Conservation (phyloP, 306 rosid genomes). For the Luffa acutangula region DNA sequence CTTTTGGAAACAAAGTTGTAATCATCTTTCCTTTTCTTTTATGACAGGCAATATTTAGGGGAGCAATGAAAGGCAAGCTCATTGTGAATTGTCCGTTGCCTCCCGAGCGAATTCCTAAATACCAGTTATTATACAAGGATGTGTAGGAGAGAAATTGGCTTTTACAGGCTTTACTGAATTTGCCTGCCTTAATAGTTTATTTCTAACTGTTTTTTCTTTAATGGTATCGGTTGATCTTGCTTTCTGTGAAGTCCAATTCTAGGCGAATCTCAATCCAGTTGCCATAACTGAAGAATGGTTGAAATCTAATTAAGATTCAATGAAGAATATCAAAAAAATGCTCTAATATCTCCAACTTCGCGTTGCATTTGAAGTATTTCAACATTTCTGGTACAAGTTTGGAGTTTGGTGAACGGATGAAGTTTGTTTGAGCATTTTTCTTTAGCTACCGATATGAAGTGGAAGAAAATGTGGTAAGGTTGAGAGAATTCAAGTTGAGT, state of each 20-base stretch:
- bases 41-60: slow-evolving; percentile 64
- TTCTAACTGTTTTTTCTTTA: background rate
- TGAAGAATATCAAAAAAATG: background rate
- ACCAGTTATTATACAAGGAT: slow-evolving; percentile 62
- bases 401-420: background rate
- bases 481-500: background rate
- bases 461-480: background rate
- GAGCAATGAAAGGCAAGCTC: slow-evolving; percentile 84
- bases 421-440: background rate
- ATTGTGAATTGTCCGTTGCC: slow-evolving; percentile 72
- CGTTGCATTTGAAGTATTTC: background rate
- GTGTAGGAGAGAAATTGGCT: slow-evolving; percentile 15
- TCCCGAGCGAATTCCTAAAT: slow-evolving; percentile 50
- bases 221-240: background rate
- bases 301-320: background rate
- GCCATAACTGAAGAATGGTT: background rate
- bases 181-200: background rate
- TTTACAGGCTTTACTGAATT: background rate
- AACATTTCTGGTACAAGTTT: background rate
- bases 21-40: background rate
- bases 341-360: background rate
- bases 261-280: background rate
- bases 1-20: background rate
- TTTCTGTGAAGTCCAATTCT: background rate
- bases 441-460: background rate